Conservation (phyloP, 1,139 yeast species). For the Pichia sp. region DNA sequence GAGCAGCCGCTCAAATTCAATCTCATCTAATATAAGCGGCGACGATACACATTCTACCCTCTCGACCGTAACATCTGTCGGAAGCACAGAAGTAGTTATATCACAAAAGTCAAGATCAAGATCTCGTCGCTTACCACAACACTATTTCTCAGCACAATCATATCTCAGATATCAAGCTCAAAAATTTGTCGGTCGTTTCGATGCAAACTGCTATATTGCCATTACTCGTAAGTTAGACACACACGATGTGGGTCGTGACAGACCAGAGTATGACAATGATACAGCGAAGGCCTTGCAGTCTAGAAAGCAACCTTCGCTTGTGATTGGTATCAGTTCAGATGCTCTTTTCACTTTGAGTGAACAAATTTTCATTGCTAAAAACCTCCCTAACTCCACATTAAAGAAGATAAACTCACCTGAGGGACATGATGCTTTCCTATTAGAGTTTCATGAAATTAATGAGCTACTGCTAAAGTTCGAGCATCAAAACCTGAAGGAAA, state of each 20-base stretch:
- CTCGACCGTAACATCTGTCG: slow-evolving; percentile 10
- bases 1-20: slow-evolving; percentile 21
- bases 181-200: slow-evolving; percentile 83
- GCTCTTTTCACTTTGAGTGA: slow-evolving; percentile 90
- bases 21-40: slow-evolving; percentile 12
- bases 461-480: slow-evolving; percentile 64
- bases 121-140: slow-evolving; percentile 56
- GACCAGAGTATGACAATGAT: slow-evolving; percentile 45
- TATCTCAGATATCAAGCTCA: slow-evolving; percentile 90
- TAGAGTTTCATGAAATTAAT: slow-evolving; percentile 84
- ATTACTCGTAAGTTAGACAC: slow-evolving; percentile 92
- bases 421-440: slow-evolving; percentile 93
- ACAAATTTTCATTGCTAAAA: slow-evolving; percentile 75
- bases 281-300: slow-evolving; percentile 50
- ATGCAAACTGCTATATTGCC: slow-evolving; percentile 93
- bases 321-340: slow-evolving; percentile 87
- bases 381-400: slow-evolving; percentile 65
- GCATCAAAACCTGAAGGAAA: slow-evolving; percentile 49
- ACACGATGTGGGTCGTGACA: slow-evolving; percentile 84
- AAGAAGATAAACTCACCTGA: slow-evolving; percentile 85
- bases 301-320: slow-evolving; percentile 67
- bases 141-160: slow-evolving; percentile 91
- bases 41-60: slow-evolving; percentile 13
- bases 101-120: slow-evolving; percentile 18
- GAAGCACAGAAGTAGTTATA: neutral